Evolutionary conservation across 306 rosid genomes (phyloP).

Genomic region (Prunus persica): Prunus_persica_NCBIv2 NC_034014.1:2922501-2923000

Average conservation of each 20-base stretch:
- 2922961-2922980: neutral
- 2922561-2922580: neutral
- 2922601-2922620: neutral
- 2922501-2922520: neutral
- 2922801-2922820: constrained; percentile 60
- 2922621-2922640: neutral
- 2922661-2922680: neutral
- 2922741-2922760: neutral
- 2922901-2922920: constrained; percentile 17
- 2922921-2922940: neutral
- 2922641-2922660: neutral
- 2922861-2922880: neutral
- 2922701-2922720: neutral
- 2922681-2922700: neutral
- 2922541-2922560: no score
- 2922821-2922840: constrained; percentile 58
- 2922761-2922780: neutral
- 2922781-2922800: constrained; percentile 57
- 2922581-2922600: neutral
- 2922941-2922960: constrained; percentile 14
- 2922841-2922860: neutral
- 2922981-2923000: neutral
- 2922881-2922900: neutral
- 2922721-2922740: neutral
- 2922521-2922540: neutral